A percentile compares a stretch with the other conserved stretches of the same genome.
These are phyloP conservation scores for Saitozyma sp. DNA, from an alignment of 768 basidiomycete species.

Conservation along the genomic window DNA sequence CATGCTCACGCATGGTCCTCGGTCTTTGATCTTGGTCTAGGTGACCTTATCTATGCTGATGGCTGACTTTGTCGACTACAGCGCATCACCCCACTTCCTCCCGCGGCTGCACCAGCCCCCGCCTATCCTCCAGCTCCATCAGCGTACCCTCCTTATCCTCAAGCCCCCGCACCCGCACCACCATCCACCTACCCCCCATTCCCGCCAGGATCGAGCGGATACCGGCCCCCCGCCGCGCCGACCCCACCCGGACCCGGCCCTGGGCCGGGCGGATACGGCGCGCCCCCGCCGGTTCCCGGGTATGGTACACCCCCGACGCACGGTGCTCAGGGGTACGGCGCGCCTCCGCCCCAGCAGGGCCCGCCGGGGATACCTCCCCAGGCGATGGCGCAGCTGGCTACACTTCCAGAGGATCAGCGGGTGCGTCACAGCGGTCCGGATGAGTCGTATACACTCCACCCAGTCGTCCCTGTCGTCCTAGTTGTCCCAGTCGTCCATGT, in stretches of 20 bases:
- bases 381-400: slow-evolving; percentile 31
- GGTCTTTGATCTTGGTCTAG: not conserved
- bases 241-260: slow-evolving; percentile 50
- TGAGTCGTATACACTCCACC: no score
- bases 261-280: slow-evolving; percentile 36
- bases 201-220: slow-evolving; percentile 14
- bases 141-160: slow-evolving; percentile 28
- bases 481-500: no score
- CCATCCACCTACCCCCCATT: slow-evolving; percentile 10
- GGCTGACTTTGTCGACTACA: slow-evolving; percentile 2
- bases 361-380: slow-evolving; percentile 25
- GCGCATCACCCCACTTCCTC: slow-evolving; percentile 44
- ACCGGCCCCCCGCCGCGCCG: slow-evolving; percentile 35
- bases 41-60: not conserved
- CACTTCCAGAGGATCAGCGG: slow-evolving; percentile 48
- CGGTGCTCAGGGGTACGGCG: slow-evolving; percentile 41
- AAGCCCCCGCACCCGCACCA: slow-evolving; percentile 9
- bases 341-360: slow-evolving; percentile 12
- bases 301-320: slow-evolving; percentile 38
- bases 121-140: slow-evolving; percentile 6
- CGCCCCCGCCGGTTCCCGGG: slow-evolving; percentile 31
- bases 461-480: no score
- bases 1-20: not conserved
- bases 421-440: slow-evolving; percentile 20
- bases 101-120: slow-evolving; percentile 43